Evolutionary conservation across 1,139 yeast genomes (phyloP), one percentile per base, ranked within the genome.

Genomic region (Geotrichum europaeum): DNA sequence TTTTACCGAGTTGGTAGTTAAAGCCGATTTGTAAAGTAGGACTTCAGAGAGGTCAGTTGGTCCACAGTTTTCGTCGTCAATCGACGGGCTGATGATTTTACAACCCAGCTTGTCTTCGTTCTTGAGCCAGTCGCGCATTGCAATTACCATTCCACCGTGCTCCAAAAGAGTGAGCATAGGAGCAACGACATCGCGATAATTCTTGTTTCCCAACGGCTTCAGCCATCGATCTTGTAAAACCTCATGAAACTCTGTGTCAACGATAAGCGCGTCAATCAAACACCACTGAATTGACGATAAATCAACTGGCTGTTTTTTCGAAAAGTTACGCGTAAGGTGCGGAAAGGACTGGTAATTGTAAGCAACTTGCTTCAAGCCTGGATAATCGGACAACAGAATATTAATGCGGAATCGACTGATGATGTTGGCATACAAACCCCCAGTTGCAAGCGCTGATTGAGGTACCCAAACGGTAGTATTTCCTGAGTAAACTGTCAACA

Each of bases 131-230:
- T 94, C 99, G 66, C 96, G 80, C 80, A 91, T 81, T 0, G 97
- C 85, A 22, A 94, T 85, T 4, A 92, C 94, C 85, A 94, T 89
- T 2, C 99, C 99, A 43, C 99, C 99, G 70, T 91, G 96, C 69
- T 94, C 99, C 66, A 90, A 84, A 59, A 94, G 76, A 0, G 97
- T 89, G 54, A 95, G 78, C 80, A 95, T 83, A 0, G 99, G 99
- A 0, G 96, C 87, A 32, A 92, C 86, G 2, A 92, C 89, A 62
- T 85, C 84, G 51, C 87, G 82, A 0, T 96, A 87, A 59, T 83
- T 83, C 60, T 79, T 82, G 70, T 96, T 91, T 0, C 99, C 99
- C 62, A 94, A 75, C 2, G 98, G 98, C 64, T 87, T 83, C 60
- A 94, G 79, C 89, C 96, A 94, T 64, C 98, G 81, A 67, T 91